phyloP scores from a whole-genome alignment of 108 stramenopile genomes.

The Aurantiochytrium sp. region DNA sequence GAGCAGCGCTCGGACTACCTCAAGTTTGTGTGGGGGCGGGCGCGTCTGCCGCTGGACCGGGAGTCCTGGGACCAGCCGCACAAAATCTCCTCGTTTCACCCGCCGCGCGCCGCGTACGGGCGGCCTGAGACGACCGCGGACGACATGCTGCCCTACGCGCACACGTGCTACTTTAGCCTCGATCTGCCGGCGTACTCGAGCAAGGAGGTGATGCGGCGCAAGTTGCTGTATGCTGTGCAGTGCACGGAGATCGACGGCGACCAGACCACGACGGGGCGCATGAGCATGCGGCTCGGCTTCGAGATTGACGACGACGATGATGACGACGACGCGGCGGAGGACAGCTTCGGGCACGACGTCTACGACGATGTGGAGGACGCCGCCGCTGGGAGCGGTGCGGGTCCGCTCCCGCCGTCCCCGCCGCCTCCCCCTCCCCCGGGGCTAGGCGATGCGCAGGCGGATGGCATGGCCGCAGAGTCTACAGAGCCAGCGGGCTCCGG shows the following conservation, averaged over 20 bases:
- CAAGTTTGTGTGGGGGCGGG: slow-evolving; percentile 65
- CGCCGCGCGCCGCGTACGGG: background rate
- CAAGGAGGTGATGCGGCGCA: slow-evolving; percentile 57
- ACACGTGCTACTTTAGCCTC: slow-evolving; percentile 63
- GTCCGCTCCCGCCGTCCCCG: background rate
- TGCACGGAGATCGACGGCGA: slow-evolving; percentile 24
- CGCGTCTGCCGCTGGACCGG: slow-evolving; percentile 48
- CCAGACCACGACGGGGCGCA: slow-evolving; percentile 8
- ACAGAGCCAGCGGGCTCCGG: background rate
- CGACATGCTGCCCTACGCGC: slow-evolving; percentile 39
- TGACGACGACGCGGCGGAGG: slow-evolving; percentile 12
- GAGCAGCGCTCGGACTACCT: slow-evolving; percentile 59
- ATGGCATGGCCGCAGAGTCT: background rate
- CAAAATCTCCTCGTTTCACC: background rate
- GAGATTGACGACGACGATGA: slow-evolving; percentile 18
- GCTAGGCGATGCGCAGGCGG: background rate
- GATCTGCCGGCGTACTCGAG: slow-evolving; percentile 58
- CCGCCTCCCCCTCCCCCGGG: background rate
- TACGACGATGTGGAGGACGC: slow-evolving; percentile 16
- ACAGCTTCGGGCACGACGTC: background rate
- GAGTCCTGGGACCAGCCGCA: slow-evolving; percentile 51
- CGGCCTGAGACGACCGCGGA: slow-evolving; percentile 32
- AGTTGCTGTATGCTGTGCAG: slow-evolving; percentile 35
- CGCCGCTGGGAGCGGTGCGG: background rate
- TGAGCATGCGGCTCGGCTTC: background rate